Evolutionary conservation across 2,329 filamentous ascomycete genomes (phyloP), one percentile per base, ranked within the genome.

Genomic region (Pseudopithomyces chartarum): DNA sequence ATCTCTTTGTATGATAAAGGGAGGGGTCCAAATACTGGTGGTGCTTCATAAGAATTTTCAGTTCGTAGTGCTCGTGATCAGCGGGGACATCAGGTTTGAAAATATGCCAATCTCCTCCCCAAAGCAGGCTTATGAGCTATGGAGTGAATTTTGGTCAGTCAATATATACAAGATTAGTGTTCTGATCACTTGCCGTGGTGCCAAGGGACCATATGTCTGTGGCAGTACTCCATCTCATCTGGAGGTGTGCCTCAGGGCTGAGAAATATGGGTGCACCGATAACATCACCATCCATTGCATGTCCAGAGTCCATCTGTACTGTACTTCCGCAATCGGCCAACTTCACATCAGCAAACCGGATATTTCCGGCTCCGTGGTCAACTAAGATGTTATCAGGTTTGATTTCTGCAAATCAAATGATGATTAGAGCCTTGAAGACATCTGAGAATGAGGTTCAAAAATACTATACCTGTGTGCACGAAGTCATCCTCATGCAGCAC

Each of bases 81-180:
- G 23, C 5, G 3, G 26, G 22, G 22, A 1, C 71, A 59, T 52
- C 61, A 69, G 20, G 72, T 67, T 1, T 71, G 63, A 52, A 71
- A 12, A 73, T 56, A 46, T 68, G 65, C 20, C 64, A 66, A 52
- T 64, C 32, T 29, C 56, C 60, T 12, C 68, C 69, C 40, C 60
- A 73, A 34, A 73, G 60, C 1, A 71, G 60, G 54, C 62, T 71
- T 22, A 73, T 68, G 1, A 73, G 63, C 69, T 72, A 36, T 39
- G 15, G 23, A 17, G 15, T 8, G 10, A 26, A 43, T 53, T 26
- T 36, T 32, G 39, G 43, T 46, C 23, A 46, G 43, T 46, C 23
- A 46, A 46, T 46, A 46, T 46, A 46, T 32, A 6, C 43, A 46
- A 46, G 43, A 46, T 46, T 22, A 46, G 20, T 46, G 23, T 22